phyloP scores from a whole-genome alignment of 164 flowering plant species.

The Chimonanthus salicifolius region DNA sequence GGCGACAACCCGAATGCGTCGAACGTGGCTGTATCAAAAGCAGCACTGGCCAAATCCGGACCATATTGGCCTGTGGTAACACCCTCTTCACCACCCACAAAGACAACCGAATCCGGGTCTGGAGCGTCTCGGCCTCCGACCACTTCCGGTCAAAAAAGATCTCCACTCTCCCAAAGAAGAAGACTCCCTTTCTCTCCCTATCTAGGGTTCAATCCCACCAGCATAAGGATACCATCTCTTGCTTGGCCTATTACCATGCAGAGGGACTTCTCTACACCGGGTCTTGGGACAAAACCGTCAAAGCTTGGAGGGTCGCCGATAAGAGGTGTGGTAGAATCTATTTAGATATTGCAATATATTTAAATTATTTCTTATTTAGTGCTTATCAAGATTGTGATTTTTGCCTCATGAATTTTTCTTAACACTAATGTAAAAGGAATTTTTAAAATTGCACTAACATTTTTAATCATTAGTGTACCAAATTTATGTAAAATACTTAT shows the following conservation, averaged over 20 bases:
- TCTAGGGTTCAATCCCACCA: constrained; percentile 11
- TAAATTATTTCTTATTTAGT: too few relatives aligned
- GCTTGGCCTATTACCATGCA: constrained; percentile 35
- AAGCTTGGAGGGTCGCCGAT: constrained; percentile 28
- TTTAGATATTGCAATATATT: too few relatives aligned
- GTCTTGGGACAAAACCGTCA: constrained; percentile 32
- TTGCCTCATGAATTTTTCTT: too few relatives aligned
- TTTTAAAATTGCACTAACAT: too few relatives aligned
- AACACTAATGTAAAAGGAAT: too few relatives aligned
- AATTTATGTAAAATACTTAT: too few relatives aligned
- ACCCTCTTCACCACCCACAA: constrained; percentile 31
- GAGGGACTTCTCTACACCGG: constrained; percentile 34
- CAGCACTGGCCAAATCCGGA: constrained; percentile 22
- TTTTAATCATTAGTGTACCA: too few relatives aligned
- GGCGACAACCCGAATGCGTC: constrained; percentile 36
- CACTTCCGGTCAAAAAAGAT: constrained; percentile 9
- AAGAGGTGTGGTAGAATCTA: constrained; percentile 3
- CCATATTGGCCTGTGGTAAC: constrained; percentile 29
- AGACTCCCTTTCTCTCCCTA: constrained; percentile 4
- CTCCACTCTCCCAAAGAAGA: constrained; percentile 10
- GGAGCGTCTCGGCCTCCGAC: constrained; percentile 20
- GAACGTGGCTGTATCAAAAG: constrained; percentile 31
- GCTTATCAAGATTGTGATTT: too few relatives aligned
- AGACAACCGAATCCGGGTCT: constrained; percentile 32
- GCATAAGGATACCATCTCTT: constrained; percentile 38